Conservation (phyloP, 306 rosid species). For the Fragaria iinumae region DNA sequence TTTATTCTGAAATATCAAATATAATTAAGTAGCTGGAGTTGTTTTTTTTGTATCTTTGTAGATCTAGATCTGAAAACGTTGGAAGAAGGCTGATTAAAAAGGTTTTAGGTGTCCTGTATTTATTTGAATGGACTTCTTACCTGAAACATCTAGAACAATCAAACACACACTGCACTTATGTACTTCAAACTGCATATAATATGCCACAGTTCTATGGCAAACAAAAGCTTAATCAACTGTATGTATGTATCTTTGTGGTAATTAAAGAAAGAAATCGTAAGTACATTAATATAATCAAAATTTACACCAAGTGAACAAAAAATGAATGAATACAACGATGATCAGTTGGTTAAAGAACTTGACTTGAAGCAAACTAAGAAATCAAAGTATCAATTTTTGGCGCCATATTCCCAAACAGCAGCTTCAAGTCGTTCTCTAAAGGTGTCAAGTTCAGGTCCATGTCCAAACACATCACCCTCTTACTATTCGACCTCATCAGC, state of each 20-base stretch:
- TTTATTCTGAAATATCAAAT: too few relatives aligned
- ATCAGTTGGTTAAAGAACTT: not conserved
- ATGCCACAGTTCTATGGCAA: not conserved
- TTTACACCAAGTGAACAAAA: not conserved
- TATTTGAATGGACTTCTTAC: not conserved
- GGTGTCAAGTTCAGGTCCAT: conserved; percentile 65
- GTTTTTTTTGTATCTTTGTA: too few relatives aligned
- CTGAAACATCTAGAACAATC: not conserved
- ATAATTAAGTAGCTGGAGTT: too few relatives aligned
- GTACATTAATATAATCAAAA: not conserved
- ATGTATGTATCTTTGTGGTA: not conserved
- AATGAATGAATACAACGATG: not conserved
- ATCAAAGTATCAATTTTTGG: conserved; percentile 39
- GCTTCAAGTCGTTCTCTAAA: conserved; percentile 68
- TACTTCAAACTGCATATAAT: too few relatives aligned
- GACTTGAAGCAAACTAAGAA: conserved; percentile 9
- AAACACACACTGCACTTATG: not conserved
- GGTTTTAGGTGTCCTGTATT: not conserved
- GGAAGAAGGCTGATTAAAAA: too few relatives aligned
- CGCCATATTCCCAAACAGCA: conserved; percentile 56
- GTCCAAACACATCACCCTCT: conserved; percentile 52
- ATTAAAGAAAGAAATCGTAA: not conserved
- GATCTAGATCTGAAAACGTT: too few relatives aligned
- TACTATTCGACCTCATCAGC: conserved; percentile 49
- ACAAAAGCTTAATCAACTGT: not conserved